A percentile compares a stretch with the other conserved stretches of the same genome.
Evolutionary conservation across 805 yeast species (phyloP).

Genomic region (Maudiozyma saulgeensis): DNA sequence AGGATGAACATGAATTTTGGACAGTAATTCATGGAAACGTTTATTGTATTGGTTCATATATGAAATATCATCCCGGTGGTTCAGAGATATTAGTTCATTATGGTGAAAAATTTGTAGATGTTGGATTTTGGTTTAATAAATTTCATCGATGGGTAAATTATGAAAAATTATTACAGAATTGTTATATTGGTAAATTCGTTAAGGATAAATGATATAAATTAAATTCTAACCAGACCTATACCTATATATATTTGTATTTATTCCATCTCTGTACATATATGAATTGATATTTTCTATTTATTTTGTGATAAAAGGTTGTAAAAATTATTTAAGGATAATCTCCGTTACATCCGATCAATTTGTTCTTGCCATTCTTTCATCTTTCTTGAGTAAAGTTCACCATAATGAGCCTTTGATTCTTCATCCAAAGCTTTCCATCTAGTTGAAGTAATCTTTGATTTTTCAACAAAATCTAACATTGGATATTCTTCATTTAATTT

Average conservation of each 20-base stretch:
- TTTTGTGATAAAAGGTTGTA: background rate
- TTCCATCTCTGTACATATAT: background rate
- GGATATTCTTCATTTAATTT: slow-evolving; percentile 11
- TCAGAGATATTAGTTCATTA: slow-evolving; percentile 55
- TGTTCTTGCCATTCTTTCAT: slow-evolving; percentile 5
- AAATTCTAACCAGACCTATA: background rate
- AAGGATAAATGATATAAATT: slow-evolving; percentile 2
- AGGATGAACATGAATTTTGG: slow-evolving; percentile 68
- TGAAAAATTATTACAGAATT: slow-evolving; percentile 69
- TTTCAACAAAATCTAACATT: slow-evolving; percentile 11
- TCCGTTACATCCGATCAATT: background rate
- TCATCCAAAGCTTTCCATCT: slow-evolving; percentile 19
- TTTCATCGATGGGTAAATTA: slow-evolving; percentile 77
- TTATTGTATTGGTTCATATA: slow-evolving; percentile 76
- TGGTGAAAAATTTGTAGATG: slow-evolving; percentile 70
- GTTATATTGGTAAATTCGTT: slow-evolving; percentile 54
- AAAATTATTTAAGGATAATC: background rate
- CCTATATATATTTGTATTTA: background rate
- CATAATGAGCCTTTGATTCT: slow-evolving; percentile 16
- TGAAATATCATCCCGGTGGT: slow-evolving; percentile 92
- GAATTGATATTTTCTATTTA: background rate
- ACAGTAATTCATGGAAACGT: slow-evolving; percentile 71
- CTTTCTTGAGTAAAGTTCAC: slow-evolving; percentile 19
- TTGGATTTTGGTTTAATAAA: slow-evolving; percentile 63
- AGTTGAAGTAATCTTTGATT: slow-evolving; percentile 17